A percentile compares a stretch with the other conserved stretches of the same genome.
Evolutionary conservation across 1,139 yeast species (phyloP).

Genomic region (Pneumocystis jirovecii): DNA sequence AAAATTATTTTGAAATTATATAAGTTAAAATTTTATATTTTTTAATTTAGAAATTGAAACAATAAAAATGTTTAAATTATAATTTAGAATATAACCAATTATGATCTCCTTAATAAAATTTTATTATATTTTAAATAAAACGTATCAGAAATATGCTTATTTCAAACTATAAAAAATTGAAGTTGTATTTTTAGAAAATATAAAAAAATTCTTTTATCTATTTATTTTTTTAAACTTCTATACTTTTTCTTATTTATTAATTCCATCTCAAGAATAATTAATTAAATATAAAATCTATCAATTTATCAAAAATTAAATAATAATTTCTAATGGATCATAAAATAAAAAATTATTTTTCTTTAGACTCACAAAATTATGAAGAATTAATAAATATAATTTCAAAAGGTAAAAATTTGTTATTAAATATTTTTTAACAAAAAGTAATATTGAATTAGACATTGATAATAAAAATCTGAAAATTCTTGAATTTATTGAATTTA

Average conservation of each 20-base stretch:
- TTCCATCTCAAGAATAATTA: too few relatives aligned
- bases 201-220: too few relatives aligned
- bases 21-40: not conserved
- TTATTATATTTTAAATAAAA: too few relatives aligned
- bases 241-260: too few relatives aligned
- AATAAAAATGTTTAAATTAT: not conserved
- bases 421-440: not conserved
- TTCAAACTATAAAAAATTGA: too few relatives aligned
- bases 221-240: too few relatives aligned
- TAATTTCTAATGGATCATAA: not conserved
- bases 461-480: not conserved
- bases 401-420: not conserved
- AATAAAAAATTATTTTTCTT: not conserved
- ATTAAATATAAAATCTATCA: too few relatives aligned
- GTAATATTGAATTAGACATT: not conserved
- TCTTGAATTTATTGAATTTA: not conserved
- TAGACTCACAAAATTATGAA: not conserved
- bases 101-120: too few relatives aligned
- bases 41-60: not conserved
- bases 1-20: not conserved
- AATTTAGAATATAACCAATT: too few relatives aligned
- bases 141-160: too few relatives aligned
- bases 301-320: too few relatives aligned
- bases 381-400: not conserved
- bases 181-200: too few relatives aligned